Evolutionary conservation across 2,329 filamentous ascomycete species (phyloP), one percentile per base, ranked within the genome.

Genomic region (Exophiala sp.): DNA sequence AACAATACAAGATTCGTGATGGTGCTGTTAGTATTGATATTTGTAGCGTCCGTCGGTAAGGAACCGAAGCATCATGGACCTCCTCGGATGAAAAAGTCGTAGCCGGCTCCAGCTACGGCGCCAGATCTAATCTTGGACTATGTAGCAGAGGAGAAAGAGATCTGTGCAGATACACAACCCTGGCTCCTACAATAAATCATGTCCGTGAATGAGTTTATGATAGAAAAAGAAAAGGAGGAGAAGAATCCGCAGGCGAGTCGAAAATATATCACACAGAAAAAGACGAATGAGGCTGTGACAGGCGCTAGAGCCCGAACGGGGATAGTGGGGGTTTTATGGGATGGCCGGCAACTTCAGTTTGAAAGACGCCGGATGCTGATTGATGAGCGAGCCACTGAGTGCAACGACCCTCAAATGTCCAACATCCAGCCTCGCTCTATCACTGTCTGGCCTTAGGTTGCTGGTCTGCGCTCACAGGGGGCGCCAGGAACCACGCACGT

Each of bases 31-130:
- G n/a, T n/a, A n/a, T n/a, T 13, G 11, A 3, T 13, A 32, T 32
- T 73, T 82, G 78, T 82, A 71, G 78, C 77, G 68, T 69, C 75
- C 78, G 77, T 82, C 73, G 77, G 79, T 82, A 82, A 82, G 78
- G 79, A 81, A 80, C 77, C 67, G 68, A 69, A 71, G 72, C 72
- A 65, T 81, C 75, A 80, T 78, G 60, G 72, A 72, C 62, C 66
- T 52, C 53, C 44, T 49, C 39, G 44, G 48, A 39, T 37, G 50
- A 41, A 32, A 55, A 57, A 56, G 50, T 59, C 75, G 73, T 81
- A 74, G 70, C 74, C 69, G 70, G 77, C 77, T 82, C 80, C 80
- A 83, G 79, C 79, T 82, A 78, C 77, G 77, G 73, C 66, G 65
- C 65, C 67, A 60, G 60, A 66, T 54, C 70, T 77, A 69, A 66